Percentiles rank a stretch among this genome's conserved stretches.
These are phyloP conservation scores for Aspergillus affinis DNA, from an alignment of 495 filamentous ascomycete species.

Conservation along the genomic window DNA sequence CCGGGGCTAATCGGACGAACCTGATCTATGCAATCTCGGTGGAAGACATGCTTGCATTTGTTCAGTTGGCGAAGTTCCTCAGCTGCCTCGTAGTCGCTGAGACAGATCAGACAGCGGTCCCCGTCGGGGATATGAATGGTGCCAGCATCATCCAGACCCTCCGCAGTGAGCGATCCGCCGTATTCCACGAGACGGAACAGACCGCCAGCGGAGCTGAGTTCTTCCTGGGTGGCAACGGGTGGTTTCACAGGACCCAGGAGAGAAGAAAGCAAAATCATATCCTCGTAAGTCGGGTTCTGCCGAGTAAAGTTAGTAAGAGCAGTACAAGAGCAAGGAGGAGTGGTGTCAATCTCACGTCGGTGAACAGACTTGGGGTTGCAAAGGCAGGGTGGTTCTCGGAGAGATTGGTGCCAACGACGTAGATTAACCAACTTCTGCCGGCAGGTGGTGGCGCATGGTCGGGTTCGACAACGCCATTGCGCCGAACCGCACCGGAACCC, in stretches of 20 bases:
- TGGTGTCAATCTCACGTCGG: constrained; percentile 52
- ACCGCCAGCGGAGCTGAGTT: constrained; percentile 65
- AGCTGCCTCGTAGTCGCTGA: constrained; percentile 66
- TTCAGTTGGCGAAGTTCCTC: constrained; percentile 63
- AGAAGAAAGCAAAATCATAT: constrained; percentile 73
- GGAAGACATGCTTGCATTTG: constrained; percentile 71
- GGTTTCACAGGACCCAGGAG: constrained; percentile 73
- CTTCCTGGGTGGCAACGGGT: constrained; percentile 66
- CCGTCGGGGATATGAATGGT: constrained; percentile 51
- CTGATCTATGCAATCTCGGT: constrained; percentile 75
- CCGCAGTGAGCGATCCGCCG: constrained; percentile 49
- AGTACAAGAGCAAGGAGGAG: constrained; percentile 1
- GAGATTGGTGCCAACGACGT: constrained; percentile 74
- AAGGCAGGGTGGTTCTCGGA: constrained; percentile 76
- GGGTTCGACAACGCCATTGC: constrained; percentile 68
- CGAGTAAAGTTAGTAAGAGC: constrained; percentile 16
- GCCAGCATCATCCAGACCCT: constrained; percentile 46
- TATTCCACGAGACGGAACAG: constrained; percentile 52
- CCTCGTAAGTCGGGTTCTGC: constrained; percentile 74
- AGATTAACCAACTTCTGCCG: constrained; percentile 74
- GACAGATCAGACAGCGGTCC: constrained; percentile 69
- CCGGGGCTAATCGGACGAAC: constrained; percentile 38
- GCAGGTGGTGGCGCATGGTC: constrained; percentile 51
- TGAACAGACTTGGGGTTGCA: constrained; percentile 74
- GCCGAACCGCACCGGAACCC: constrained; percentile 60